Evolutionary conservation across 768 basidiomycete genomes (phyloP).

Genomic region (Exsudoporus frostii): DNA sequence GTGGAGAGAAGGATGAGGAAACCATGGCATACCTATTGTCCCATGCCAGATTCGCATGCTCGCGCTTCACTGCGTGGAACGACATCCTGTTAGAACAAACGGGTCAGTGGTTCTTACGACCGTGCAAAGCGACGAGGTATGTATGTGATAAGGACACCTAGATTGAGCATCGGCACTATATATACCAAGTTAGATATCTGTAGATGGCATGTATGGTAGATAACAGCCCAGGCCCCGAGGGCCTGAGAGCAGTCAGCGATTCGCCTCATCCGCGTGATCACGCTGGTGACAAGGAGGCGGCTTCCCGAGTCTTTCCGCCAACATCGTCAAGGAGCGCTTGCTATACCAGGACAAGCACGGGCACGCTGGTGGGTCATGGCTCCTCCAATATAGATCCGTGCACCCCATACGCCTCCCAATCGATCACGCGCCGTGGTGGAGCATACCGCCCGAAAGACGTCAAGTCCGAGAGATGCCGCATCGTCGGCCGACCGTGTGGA

Average conservation of each 20-base stretch:
- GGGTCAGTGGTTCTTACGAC: not conserved
- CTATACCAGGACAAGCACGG: not conserved
- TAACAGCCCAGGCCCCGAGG: not conserved
- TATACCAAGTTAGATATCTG: slow-evolving; percentile 6
- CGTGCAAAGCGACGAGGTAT: not conserved
- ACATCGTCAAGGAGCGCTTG: no score
- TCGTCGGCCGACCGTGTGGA: slow-evolving; percentile 83
- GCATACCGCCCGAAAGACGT: slow-evolving; percentile 19
- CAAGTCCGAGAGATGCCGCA: slow-evolving; percentile 71
- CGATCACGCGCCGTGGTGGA: slow-evolving; percentile 19
- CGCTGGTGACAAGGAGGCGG: not conserved
- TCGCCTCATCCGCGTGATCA: not conserved
- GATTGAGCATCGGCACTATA: slow-evolving; percentile 12
- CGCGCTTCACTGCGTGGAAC: slow-evolving; percentile 52
- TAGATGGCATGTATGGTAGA: not conserved
- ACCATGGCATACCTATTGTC: slow-evolving; percentile 47
- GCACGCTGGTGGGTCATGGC: not conserved
- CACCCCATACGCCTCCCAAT: slow-evolving; percentile 36
- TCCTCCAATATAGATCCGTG: slow-evolving; percentile 4
- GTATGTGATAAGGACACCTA: not conserved
- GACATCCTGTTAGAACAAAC: slow-evolving; percentile 31
- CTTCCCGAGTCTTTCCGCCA: not conserved
- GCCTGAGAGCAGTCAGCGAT: not conserved
- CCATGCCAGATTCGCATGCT: slow-evolving; percentile 56
- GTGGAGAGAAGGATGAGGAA: not conserved